Evolutionary conservation across 148 eudicot genomes (phyloP).

Genomic region (Mesembryanthemum crystallinum): DNA sequence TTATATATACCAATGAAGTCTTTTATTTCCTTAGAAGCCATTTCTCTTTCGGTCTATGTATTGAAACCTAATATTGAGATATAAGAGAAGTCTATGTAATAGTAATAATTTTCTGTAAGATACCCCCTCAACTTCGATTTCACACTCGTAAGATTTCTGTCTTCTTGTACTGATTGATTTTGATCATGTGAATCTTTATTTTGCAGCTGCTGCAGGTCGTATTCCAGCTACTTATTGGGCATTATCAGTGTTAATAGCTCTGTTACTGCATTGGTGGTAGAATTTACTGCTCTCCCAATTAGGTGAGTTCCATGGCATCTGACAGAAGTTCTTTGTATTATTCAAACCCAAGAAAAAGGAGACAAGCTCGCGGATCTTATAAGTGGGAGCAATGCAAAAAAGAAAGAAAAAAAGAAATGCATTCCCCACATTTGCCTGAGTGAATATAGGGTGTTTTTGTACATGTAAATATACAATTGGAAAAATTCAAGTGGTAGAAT

Average conservation of each 20-base stretch:
- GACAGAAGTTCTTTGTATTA: slow-evolving; percentile 34
- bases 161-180: slow-evolving; percentile 7
- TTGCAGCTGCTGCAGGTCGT: slow-evolving; percentile 61
- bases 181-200: slow-evolving; percentile 11
- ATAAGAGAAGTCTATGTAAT: neutral
- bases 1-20: neutral
- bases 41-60: neutral
- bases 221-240: slow-evolving; percentile 37
- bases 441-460: slow-evolving; percentile 58
- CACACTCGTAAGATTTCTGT: neutral
- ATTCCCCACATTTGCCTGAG: slow-evolving; percentile 45
- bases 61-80: neutral
- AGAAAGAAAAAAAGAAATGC: slow-evolving; percentile 38
- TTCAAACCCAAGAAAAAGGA: slow-evolving; percentile 21
- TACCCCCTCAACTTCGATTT: neutral
- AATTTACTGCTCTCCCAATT: slow-evolving; percentile 21
- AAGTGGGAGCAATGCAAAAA: slow-evolving; percentile 61
- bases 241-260: slow-evolving; percentile 38
- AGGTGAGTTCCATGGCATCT: slow-evolving; percentile 36
- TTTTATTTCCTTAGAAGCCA: neutral
- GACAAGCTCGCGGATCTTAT: slow-evolving; percentile 50
- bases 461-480: slow-evolving; percentile 68
- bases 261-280: slow-evolving; percentile 43
- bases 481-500: slow-evolving; percentile 38
- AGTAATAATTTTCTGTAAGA: neutral